Evolutionary conservation across 345 rosid species (phyloP).

Genomic region (Ceriops tagal): DNA sequence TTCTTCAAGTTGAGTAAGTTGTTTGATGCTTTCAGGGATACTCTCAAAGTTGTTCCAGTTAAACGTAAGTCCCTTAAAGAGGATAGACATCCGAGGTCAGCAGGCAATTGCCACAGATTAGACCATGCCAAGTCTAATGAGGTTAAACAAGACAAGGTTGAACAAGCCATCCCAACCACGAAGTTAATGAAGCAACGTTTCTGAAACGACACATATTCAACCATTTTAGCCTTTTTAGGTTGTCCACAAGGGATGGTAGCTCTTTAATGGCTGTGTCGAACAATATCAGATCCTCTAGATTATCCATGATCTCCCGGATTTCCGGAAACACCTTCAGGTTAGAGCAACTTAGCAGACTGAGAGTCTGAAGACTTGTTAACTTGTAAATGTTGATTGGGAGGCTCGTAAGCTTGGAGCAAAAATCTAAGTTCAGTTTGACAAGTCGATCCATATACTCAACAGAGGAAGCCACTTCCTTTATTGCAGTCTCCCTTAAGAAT

Average conservation of each 20-base stretch:
- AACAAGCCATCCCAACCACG: no score
- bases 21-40: constrained; percentile 10
- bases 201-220: accelerated
- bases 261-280: neutral
- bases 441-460: no score
- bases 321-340: constrained; percentile 9
- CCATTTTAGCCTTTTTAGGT: neutral
- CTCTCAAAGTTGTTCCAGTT: neutral
- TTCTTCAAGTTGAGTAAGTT: neutral
- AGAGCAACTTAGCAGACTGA: constrained; percentile 2
- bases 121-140: accelerated
- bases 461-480: no score
- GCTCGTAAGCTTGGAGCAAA: neutral
- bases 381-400: neutral
- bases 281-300: neutral
- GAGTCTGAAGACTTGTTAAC: neutral
- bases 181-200: neutral
- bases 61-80: neutral
- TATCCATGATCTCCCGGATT: neutral
- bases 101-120: neutral
- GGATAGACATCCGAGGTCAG: constrained; percentile 1
- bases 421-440: no score
- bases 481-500: neutral
- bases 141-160: neutral
- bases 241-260: neutral